Evolutionary conservation across 225 moss, liverwort and hornwort genomes (phyloP).

Genomic region (Sphagnum contortum): DNA sequence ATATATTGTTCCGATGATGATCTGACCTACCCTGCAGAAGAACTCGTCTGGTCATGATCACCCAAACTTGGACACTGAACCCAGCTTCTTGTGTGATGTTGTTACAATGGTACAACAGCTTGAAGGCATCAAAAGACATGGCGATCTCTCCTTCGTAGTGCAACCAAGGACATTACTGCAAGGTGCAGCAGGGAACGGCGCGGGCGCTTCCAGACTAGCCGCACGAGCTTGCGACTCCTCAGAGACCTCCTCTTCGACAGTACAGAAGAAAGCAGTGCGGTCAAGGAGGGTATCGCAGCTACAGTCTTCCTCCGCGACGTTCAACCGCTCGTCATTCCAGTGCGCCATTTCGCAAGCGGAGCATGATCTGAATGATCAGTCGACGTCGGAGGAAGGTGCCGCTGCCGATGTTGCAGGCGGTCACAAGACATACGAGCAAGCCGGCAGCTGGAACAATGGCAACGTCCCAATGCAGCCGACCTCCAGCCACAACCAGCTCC

Average conservation of each 20-base stretch:
- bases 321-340: slow-evolving; percentile 1
- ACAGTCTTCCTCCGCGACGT: slow-evolving; percentile 23
- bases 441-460: slow-evolving; percentile 7
- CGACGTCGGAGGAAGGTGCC: no score
- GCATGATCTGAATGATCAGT: no score
- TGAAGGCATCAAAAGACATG: slow-evolving; percentile 70
- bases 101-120: slow-evolving; percentile 36
- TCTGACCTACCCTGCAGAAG: no score
- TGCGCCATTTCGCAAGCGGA: background rate
- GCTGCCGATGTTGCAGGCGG: no score
- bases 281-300: slow-evolving; percentile 58
- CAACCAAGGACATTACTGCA: slow-evolving; percentile 41
- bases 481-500: background rate
- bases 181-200: slow-evolving; percentile 3
- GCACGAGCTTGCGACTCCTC: slow-evolving; percentile 50
- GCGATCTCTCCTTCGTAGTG: slow-evolving; percentile 75
- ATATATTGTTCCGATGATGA: no score
- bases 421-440: no score
- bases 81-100: background rate
- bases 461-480: slow-evolving; percentile 3
- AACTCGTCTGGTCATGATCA: background rate
- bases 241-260: slow-evolving; percentile 47
- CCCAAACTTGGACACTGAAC: no score
- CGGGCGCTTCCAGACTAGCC: slow-evolving; percentile 10
- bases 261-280: slow-evolving; percentile 50